phyloP scores from a whole-genome alignment of 225 moss, liverwort and hornwort genomes.

The Sphagnum contortum region DNA sequence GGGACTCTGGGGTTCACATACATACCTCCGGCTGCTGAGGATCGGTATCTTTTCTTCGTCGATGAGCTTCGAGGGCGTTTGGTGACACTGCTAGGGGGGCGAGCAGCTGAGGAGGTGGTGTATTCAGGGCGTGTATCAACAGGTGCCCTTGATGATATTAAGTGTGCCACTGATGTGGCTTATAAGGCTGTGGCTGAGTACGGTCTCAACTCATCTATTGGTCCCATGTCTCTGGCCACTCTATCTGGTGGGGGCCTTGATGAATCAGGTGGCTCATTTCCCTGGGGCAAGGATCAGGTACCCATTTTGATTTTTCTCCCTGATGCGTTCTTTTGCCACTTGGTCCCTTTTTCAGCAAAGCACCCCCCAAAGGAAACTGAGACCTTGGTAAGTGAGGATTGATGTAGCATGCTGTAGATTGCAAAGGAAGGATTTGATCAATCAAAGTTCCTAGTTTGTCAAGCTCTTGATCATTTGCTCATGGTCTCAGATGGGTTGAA shows the following conservation, averaged over 20 bases:
- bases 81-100: conserved; percentile 82
- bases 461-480: too few relatives aligned
- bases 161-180: conserved; percentile 88
- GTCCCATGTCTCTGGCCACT: conserved; percentile 76
- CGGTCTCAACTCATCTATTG: conserved; percentile 72
- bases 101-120: conserved; percentile 93
- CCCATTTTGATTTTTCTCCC: too few relatives aligned
- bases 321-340: too few relatives aligned
- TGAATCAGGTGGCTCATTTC: conserved; percentile 74
- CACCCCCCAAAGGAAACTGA: too few relatives aligned
- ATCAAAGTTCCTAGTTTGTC: too few relatives aligned
- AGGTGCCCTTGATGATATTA: conserved; percentile 91
- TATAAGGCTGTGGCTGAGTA: conserved; percentile 95
- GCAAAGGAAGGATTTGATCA: too few relatives aligned
- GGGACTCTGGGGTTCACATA: conserved; percentile 89
- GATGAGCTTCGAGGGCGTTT: conserved; percentile 86
- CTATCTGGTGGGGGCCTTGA: conserved; percentile 84
- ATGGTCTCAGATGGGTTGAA: too few relatives aligned
- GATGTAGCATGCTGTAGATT: too few relatives aligned
- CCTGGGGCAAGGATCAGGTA: conserved; percentile 95
- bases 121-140: conserved; percentile 91
- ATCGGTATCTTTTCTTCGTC: conserved; percentile 84
- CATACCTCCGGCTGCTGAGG: conserved; percentile 78
- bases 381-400: too few relatives aligned
- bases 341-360: too few relatives aligned